A percentile compares a stretch with the other conserved stretches of the same genome.
phyloP scores from a whole-genome alignment of 495 filamentous ascomycete genomes.

The Penicillium silybi region DNA sequence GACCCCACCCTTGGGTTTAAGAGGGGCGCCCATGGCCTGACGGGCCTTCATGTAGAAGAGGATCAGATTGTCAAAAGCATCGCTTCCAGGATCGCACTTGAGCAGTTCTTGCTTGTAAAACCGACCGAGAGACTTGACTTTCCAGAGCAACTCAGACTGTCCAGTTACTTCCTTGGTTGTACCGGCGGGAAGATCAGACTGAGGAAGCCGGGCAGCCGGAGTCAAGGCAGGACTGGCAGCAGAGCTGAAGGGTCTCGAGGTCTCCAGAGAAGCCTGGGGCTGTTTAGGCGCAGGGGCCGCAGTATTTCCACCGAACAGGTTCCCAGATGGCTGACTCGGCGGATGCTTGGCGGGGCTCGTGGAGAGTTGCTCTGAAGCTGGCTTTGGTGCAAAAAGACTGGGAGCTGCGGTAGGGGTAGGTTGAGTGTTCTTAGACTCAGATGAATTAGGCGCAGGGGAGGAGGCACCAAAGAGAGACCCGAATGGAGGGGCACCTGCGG shows the following conservation, averaged over 20 bases:
- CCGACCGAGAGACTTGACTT: constrained; percentile 29
- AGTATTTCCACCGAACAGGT: constrained; percentile 21
- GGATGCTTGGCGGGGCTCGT: constrained; percentile 2
- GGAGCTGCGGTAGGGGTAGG: neutral
- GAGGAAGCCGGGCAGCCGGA: constrained; percentile 4
- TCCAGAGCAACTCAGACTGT: constrained; percentile 19
- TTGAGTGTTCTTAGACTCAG: neutral
- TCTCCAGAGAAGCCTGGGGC: neutral
- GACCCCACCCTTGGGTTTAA: constrained; percentile 11
- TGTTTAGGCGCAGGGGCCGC: neutral
- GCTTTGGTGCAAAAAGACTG: constrained; percentile 20
- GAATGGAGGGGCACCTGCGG: constrained; percentile 1
- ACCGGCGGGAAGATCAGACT: constrained; percentile 15
- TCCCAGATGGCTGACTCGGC: constrained; percentile 16
- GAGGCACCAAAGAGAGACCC: constrained; percentile 4
- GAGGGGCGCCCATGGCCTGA: constrained; percentile 29
- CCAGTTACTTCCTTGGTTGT: constrained; percentile 15
- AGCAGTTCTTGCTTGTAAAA: constrained; percentile 31
- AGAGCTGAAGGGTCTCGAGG: neutral
- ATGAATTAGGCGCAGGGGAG: neutral
- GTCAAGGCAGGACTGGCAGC: neutral
- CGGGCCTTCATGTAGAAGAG: constrained; percentile 35
- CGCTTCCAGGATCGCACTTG: constrained; percentile 21
- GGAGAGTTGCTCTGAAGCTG: constrained; percentile 18
- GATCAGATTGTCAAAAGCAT: constrained; percentile 32